Evolutionary conservation across 2,329 filamentous ascomycete genomes (phyloP).

Genomic region (Chrysosporium queenslandicum): DNA sequence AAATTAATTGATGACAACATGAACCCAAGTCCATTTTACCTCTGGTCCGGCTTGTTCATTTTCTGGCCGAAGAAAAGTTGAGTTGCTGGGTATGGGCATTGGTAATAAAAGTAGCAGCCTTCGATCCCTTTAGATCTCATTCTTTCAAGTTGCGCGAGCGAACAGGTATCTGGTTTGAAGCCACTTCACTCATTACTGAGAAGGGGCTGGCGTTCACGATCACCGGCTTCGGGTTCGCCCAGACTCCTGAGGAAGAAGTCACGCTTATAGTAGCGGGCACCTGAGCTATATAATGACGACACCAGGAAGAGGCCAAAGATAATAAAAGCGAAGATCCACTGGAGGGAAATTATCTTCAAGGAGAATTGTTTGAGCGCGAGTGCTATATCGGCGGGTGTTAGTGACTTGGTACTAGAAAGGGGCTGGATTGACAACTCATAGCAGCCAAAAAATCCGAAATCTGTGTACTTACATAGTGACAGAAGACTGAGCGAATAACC

Average conservation of each 20-base stretch:
- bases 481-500: conserved; percentile 69
- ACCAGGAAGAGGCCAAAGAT: conserved; percentile 67
- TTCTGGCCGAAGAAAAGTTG: too few species aligned
- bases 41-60: too few species aligned
- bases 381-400: conserved; percentile 29
- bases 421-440: too few species aligned
- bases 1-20: too few species aligned
- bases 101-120: background rate
- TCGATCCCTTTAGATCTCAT: background rate
- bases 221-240: conserved; percentile 33
- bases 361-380: conserved; percentile 70
- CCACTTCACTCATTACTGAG: conserved; percentile 32
- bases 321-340: conserved; percentile 86
- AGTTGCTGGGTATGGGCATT: too few species aligned
- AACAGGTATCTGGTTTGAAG: background rate
- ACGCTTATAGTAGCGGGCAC: conserved; percentile 28
- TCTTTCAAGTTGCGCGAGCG: background rate
- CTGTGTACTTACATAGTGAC: conserved; percentile 50
- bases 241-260: conserved; percentile 29
- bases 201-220: conserved; percentile 46
- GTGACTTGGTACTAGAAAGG: conserved; percentile 10
- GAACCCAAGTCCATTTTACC: too few species aligned
- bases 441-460: background rate
- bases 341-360: conserved; percentile 62
- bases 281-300: conserved; percentile 45